Evolutionary conservation across 306 rosid genomes (phyloP).

Genomic region (Cucumis cinereus): DNA sequence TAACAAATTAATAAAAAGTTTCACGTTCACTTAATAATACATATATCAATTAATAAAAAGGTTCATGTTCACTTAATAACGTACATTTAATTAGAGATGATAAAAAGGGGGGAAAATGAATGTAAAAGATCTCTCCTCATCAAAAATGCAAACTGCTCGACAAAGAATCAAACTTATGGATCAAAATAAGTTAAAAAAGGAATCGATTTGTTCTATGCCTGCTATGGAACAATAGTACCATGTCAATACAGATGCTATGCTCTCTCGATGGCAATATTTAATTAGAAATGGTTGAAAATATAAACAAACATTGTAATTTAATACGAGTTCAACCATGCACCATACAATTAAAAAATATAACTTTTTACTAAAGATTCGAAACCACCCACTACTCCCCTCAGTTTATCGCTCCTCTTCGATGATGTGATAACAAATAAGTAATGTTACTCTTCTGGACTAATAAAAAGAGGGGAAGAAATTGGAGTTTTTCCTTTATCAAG

Average conservation of each 20-base stretch:
- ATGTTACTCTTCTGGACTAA: background rate
- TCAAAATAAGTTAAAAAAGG: background rate
- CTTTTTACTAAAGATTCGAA: no score
- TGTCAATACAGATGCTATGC: slow-evolving; percentile 13
- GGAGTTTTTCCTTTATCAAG: no score
- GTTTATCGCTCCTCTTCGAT: no score
- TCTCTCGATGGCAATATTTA: slow-evolving; percentile 40
- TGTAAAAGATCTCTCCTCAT: slow-evolving; percentile 14
- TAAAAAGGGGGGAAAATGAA: background rate
- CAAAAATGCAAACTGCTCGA: slow-evolving; percentile 2
- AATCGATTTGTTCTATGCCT: slow-evolving; percentile 29
- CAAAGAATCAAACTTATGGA: background rate
- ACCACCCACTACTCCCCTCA: no score
- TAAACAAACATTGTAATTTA: no score
- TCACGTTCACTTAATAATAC: background rate
- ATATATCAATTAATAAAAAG: background rate
- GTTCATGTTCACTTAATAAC: background rate
- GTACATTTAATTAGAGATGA: background rate
- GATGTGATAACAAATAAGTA: no score
- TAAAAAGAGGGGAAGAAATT: no score
- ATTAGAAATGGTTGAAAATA: no score
- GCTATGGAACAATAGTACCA: slow-evolving; percentile 57
- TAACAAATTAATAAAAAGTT: no score
- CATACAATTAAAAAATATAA: no score
- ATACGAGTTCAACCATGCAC: no score